These are phyloP conservation scores for Arthroderma uncinatum DNA, from an alignment of 2,329 filamentous ascomycete genomes.

Conservation along the genomic window DNA sequence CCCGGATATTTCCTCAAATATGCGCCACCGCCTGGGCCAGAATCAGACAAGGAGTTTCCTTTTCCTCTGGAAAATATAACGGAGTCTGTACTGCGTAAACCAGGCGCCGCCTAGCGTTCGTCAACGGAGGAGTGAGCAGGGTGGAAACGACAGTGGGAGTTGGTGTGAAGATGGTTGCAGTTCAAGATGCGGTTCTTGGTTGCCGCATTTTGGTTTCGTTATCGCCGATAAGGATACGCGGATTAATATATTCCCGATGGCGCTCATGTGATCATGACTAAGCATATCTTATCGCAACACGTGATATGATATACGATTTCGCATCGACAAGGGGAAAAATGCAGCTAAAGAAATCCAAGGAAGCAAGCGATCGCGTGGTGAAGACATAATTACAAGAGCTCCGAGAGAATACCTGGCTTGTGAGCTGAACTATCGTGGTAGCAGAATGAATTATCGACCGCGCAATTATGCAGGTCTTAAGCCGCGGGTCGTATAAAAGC, in stretches of 20 bases:
- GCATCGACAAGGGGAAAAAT: background rate
- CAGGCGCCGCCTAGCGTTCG: no score
- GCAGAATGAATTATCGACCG: background rate
- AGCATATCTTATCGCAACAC: no score
- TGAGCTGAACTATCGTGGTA: background rate
- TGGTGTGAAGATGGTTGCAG: background rate
- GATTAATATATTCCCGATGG: no score
- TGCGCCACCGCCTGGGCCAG: no score
- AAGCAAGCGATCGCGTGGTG: background rate
- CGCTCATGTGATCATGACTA: no score
- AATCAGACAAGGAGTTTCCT: background rate
- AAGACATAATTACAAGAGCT: background rate
- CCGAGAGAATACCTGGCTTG: background rate
- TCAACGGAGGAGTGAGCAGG: background rate
- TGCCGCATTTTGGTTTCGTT: background rate
- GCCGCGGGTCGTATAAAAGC: background rate
- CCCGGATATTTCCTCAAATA: background rate
- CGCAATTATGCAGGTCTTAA: conserved; percentile 2
- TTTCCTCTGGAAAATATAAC: background rate
- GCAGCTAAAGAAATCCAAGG: background rate
- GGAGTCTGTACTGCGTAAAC: background rate
- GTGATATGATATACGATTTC: no score
- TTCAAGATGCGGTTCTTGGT: background rate
- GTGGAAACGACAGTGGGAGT: background rate
- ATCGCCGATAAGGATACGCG: background rate